Conservation (phyloP, 2,329 filamentous ascomycete genomes). For the Trichocomaceae sp. region DNA sequence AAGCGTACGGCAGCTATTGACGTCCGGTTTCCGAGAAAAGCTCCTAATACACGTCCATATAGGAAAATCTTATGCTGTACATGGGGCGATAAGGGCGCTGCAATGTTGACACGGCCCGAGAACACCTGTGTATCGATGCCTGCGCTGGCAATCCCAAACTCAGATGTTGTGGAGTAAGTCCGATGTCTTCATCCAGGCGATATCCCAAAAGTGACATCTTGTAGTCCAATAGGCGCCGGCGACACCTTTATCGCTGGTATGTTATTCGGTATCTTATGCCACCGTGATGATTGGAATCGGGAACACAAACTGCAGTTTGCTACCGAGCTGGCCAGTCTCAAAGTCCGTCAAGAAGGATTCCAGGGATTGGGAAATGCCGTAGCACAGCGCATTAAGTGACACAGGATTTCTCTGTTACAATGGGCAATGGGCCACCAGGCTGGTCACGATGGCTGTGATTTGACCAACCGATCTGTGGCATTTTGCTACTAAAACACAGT, state of each 20-base stretch:
- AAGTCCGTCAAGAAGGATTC: conserved; percentile 64
- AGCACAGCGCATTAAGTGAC: background rate
- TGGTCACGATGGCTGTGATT: background rate
- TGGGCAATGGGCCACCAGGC: no score
- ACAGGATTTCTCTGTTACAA: background rate
- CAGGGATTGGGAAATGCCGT: conserved; percentile 38
- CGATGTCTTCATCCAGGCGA: conserved; percentile 11
- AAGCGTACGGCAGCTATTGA: conserved; percentile 38
- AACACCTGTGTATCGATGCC: conserved; percentile 37
- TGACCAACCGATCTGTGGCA: background rate
- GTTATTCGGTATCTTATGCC: conserved; percentile 55
- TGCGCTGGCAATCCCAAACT: conserved; percentile 35
- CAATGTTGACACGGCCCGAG: conserved; percentile 37
- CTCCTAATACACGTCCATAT: conserved; percentile 22
- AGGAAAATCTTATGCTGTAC: conserved; percentile 49
- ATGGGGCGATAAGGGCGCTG: conserved; percentile 53
- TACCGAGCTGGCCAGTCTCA: conserved; percentile 60
- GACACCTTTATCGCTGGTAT: conserved; percentile 71
- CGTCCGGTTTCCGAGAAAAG: background rate
- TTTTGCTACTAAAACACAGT: background rate
- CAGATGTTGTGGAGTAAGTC: conserved; percentile 55
- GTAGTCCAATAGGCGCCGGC: conserved; percentile 64
- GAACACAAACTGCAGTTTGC: conserved; percentile 52
- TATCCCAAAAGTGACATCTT: conserved; percentile 13
- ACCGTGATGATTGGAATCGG: conserved; percentile 44